These are phyloP conservation scores for Pseudogymnoascus sp. DNA, from an alignment of 2,329 filamentous ascomycete genomes.

Conservation along the genomic window DNA sequence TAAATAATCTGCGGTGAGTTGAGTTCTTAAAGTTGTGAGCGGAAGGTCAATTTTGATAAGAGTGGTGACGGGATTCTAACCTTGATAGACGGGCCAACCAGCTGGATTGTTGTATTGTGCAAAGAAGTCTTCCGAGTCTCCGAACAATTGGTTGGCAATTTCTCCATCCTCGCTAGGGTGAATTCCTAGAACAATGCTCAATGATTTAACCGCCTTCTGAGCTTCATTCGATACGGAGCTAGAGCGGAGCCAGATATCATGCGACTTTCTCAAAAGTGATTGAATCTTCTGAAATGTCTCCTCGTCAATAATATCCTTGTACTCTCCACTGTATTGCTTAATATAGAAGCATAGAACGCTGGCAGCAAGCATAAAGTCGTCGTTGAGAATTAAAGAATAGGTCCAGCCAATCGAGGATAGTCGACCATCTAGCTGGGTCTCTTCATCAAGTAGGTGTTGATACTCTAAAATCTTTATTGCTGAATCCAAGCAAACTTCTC, in stretches of 20 bases:
- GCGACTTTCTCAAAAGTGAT: neutral
- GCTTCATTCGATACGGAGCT: neutral
- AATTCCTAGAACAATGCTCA: neutral
- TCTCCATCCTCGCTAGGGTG: neutral
- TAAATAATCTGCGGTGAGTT: neutral
- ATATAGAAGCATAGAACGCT: slow-evolving; percentile 46
- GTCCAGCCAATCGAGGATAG: slow-evolving; percentile 47
- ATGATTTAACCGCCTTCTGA: neutral
- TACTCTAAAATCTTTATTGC: slow-evolving; percentile 41
- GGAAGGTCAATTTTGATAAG: neutral
- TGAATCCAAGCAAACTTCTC: slow-evolving; percentile 43
- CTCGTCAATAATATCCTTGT: neutral
- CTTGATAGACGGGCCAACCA: neutral
- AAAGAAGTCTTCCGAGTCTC: neutral
- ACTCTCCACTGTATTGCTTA: neutral
- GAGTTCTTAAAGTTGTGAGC: neutral
- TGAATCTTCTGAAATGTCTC: neutral
- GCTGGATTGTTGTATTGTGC: neutral
- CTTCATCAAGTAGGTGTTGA: slow-evolving; percentile 40
- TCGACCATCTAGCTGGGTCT: slow-evolving; percentile 43
- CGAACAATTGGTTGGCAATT: neutral
- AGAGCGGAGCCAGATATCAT: neutral
- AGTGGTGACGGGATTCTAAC: neutral
- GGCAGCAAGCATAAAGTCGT: slow-evolving; percentile 52
- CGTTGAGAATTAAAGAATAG: slow-evolving; percentile 46